Base-by-base conservation (phyloP, 768 basidiomycete species). In the Termitomyces sp. region DNA sequence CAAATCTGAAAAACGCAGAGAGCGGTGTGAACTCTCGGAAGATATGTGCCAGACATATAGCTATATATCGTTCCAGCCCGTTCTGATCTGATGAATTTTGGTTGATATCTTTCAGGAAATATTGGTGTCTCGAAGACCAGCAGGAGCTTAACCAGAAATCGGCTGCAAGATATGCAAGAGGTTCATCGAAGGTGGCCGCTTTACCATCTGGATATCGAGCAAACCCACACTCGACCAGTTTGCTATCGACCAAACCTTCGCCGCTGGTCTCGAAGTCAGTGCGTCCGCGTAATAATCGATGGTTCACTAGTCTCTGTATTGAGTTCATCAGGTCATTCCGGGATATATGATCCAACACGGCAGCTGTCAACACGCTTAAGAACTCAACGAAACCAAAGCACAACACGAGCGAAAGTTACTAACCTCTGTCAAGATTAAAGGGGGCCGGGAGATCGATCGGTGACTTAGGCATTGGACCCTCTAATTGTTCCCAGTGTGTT, bases 91-190 rank as follows among this genome's bases (percentile, higher is more conserved):
- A 31, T n/a, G 50, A 43, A 40, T 49, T 37, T 17, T 52, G 49
- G 0, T 42, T 40, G 31, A 59, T 50, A 8, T 5, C 29, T 14
- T 50, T 31, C 10, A 50, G 15, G n/a, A 59, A 59, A 15, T 40
- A 49, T 2, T 51, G 8, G 12, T 59, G 58, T 42, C 48, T 59
- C 1, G 37, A 37, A 17, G 5, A 38, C n/a, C 37, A 38, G 7
- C 31, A 2, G 31, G 17, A 20, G 36, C 37, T 52, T 1, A 52
- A 32, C 50, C 50, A 52, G 6, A 36, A 20, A 36, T 52, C 40
- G 17, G 56, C 56, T 6, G 56, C 56, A 34, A 57, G 56, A 42
- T 57, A 47, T n/a, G 43, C 56, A 42, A 59, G 58, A 50, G 58
- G 50, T 29, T 52, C 58, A 43, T 59, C 58, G 8, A 59, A 29